Conservation (phyloP, 257 asterid genomes). For the Gentiana dahurica region DNA sequence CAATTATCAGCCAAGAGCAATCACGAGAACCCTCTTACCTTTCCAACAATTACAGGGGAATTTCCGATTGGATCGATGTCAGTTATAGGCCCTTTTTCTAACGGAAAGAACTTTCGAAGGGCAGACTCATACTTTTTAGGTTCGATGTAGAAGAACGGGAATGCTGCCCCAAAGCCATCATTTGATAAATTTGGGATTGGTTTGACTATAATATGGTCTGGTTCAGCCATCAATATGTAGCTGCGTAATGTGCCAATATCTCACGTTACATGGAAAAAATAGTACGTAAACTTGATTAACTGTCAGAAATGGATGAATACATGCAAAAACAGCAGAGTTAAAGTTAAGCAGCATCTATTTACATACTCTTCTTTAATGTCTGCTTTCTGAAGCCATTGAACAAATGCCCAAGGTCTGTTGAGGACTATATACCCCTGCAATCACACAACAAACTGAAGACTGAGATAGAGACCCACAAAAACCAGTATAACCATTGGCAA, state of each 20-base stretch:
- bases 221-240: constrained; percentile 93
- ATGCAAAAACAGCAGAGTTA: not conserved
- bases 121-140: constrained; percentile 67
- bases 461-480: constrained; percentile 3
- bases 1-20: constrained; percentile 4
- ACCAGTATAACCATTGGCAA: not conserved
- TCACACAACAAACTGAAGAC: constrained; percentile 5
- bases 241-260: constrained; percentile 23
- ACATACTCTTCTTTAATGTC: constrained; percentile 81
- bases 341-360: not conserved
- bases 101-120: constrained; percentile 70
- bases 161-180: constrained; percentile 76
- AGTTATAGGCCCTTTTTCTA: constrained; percentile 66
- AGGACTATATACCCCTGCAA: constrained; percentile 93
- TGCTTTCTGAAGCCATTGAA: constrained; percentile 96
- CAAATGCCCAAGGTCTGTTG: constrained; percentile 98
- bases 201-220: constrained; percentile 84
- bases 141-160: constrained; percentile 88
- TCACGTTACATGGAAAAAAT: not conserved
- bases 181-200: constrained; percentile 82
- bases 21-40: constrained; percentile 33
- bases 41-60: constrained; percentile 86
- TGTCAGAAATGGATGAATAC: not conserved
- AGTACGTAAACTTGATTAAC: too few species aligned
- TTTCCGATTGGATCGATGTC: constrained; percentile 87